These are phyloP conservation scores for Alternaria sp. DNA, from an alignment of 2,329 filamentous ascomycete genomes.

Conservation along the genomic window DNA sequence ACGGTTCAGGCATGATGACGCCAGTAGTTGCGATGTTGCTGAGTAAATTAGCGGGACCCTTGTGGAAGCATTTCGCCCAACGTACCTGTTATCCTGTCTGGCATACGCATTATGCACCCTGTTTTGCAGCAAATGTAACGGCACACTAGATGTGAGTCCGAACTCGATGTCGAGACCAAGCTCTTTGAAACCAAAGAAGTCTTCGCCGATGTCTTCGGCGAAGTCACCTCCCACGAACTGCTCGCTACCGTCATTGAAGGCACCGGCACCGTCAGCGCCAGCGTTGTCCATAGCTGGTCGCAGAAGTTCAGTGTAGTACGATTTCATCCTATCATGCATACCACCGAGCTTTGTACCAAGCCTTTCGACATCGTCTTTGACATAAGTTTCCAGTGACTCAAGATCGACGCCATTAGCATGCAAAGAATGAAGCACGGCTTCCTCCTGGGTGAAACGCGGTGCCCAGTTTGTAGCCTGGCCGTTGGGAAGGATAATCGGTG, in stretches of 20 bases:
- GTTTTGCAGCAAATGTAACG: constrained; percentile 90
- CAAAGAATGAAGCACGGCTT: constrained; percentile 85
- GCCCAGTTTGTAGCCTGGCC: constrained; percentile 60
- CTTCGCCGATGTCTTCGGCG: constrained; percentile 95
- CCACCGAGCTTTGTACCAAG: constrained; percentile 78
- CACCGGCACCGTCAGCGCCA: constrained; percentile 82
- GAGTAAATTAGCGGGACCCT: constrained; percentile 41
- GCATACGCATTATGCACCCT: constrained; percentile 87
- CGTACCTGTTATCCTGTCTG: constrained; percentile 71
- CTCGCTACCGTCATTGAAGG: constrained; percentile 96
- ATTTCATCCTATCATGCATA: constrained; percentile 94
- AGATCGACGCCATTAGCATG: constrained; percentile 85
- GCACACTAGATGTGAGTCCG: constrained; percentile 87
- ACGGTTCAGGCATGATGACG: constrained; percentile 72
- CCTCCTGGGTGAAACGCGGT: constrained; percentile 79
- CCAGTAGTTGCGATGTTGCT: constrained; percentile 66
- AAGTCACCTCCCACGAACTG: constrained; percentile 98
- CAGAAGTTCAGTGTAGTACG: constrained; percentile 89
- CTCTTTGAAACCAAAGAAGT: constrained; percentile 98
- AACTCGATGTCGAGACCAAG: constrained; percentile 92
- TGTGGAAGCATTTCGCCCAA: constrained; percentile 16
- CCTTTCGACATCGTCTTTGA: constrained; percentile 92
- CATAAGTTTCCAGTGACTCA: constrained; percentile 82
- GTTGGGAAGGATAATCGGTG: constrained; percentile 32
- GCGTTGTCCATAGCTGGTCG: constrained; percentile 84